Base-by-base conservation (phyloP, 2,329 filamentous ascomycete species). In the Fusarium multiceps region DNA sequence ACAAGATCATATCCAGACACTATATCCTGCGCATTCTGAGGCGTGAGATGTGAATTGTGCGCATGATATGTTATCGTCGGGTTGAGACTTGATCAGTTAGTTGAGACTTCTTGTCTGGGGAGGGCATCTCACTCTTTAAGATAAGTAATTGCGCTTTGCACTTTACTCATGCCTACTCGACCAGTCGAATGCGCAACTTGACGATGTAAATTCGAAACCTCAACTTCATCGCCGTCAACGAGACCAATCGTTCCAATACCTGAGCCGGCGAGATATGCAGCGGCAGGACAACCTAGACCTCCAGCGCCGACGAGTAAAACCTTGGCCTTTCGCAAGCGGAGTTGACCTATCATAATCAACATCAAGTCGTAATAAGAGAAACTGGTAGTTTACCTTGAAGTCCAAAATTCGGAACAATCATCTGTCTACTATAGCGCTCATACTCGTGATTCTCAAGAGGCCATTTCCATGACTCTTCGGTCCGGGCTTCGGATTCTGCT, bases 201-300 rank as follows among this genome's bases (percentile, higher is more conserved):
- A 1, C 96, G 90, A 82, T 98, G 96, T 16, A 99, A 85, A 77
- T 99, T 99, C 28, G 94, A 97, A 18, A 86, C 82, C 77, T 98
- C 96, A 30, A 99, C 95, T 0, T 84, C 85, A 80, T 99, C 96
- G 6, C 92, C 94, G 77, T 99, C 96, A 25, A 96, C 88, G 10
- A 99, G 83, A 0, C 95, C 94, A 20, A 99, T 80, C 0, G 86
- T 92, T 11, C 94, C 94, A 2, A 98, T 87, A 1, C 96, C 96
- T 3, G 96, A 92, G 23, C 93, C 95, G 12, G 94, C 93, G 3
- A 99, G 88, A 77, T 99, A 99, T n/a, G 92, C 88, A 1, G 94
- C 93, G 14, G 96, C 94, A 13, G 96, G 96, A 77, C 93, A 98
- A 13, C 96, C 96, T 14, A 99, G 83, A 0, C 96, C 96, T 8